Conservation (phyloP, 179 eudicot genomes). For the Camellia oleifera region DNA sequence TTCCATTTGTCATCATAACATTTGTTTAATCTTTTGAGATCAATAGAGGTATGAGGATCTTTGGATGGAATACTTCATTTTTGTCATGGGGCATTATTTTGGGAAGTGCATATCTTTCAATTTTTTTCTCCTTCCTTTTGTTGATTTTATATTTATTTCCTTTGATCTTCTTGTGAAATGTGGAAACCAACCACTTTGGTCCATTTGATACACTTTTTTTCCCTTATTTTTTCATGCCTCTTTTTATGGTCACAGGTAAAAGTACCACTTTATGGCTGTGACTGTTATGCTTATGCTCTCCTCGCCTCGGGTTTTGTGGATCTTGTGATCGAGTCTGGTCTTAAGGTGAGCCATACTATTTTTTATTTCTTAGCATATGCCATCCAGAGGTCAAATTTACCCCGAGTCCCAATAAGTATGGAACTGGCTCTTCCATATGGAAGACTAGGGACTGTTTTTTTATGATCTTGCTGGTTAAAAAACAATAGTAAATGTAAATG, state of each 20-base stretch:
- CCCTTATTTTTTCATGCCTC: background rate
- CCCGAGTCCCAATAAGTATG: background rate
- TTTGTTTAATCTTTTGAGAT: too few relatives aligned
- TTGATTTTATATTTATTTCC: background rate
- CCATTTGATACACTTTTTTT: background rate
- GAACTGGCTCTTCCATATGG: background rate
- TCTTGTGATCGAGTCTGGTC: constrained; percentile 93
- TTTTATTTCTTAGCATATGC: background rate
- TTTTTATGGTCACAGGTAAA: constrained; percentile 58
- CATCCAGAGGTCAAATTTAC: background rate
- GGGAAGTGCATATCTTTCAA: background rate
- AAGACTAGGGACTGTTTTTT: background rate
- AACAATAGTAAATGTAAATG: background rate
- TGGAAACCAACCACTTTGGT: background rate
- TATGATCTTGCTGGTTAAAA: background rate
- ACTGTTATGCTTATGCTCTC: constrained; percentile 97
- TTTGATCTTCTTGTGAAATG: background rate
- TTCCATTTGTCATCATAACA: too few relatives aligned
- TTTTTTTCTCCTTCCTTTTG: background rate
- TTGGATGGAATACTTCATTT: background rate
- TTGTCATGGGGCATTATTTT: background rate
- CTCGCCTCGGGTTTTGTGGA: constrained; percentile 95
- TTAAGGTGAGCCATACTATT: constrained; percentile 50
- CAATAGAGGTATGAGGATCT: background rate
- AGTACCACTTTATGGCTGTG: constrained; percentile 92